These are phyloP conservation scores for Hemileccinum impolitum DNA, from an alignment of 768 basidiomycete species.

Conservation along the genomic window DNA sequence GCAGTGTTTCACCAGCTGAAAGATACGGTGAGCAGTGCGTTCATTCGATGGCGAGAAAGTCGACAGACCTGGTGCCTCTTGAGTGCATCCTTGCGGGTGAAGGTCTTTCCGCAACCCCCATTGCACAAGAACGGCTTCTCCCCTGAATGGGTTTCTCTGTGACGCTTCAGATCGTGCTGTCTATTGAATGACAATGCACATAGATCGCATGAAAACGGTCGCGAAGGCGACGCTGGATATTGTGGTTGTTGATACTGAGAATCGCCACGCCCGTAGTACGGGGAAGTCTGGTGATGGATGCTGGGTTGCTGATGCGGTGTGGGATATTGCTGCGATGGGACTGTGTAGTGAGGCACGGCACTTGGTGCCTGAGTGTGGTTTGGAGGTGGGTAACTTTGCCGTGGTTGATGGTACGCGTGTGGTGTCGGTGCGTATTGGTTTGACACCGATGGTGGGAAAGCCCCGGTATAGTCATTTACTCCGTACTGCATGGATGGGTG, in stretches of 20 bases:
- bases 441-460: slow-evolving; percentile 13
- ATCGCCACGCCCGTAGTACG: slow-evolving; percentile 35
- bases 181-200: slow-evolving; percentile 83
- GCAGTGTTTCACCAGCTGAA: slow-evolving; percentile 73
- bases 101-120: slow-evolving; percentile 82
- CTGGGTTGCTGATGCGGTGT: slow-evolving; percentile 17
- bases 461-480: slow-evolving; percentile 17
- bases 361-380: slow-evolving; percentile 33
- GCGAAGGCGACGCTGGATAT: slow-evolving; percentile 55
- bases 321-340: slow-evolving; percentile 31
- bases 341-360: slow-evolving; percentile 31
- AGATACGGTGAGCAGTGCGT: slow-evolving; percentile 14
- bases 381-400: slow-evolving; percentile 25
- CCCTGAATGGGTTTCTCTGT: slow-evolving; percentile 80
- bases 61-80: slow-evolving; percentile 76
- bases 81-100: slow-evolving; percentile 82
- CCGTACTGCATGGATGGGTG: slow-evolving; percentile 23
- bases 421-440: slow-evolving; percentile 20
- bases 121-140: slow-evolving; percentile 84
- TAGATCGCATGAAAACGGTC: slow-evolving; percentile 66
- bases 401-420: slow-evolving; percentile 22
- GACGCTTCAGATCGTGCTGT: slow-evolving; percentile 81
- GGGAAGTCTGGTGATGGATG: slow-evolving; percentile 24
- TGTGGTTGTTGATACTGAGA: slow-evolving; percentile 34
- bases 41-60: neutral